Evolutionary conservation across 2,329 filamentous ascomycete species (phyloP), one percentile per base, ranked within the genome.

Genomic region (Fusarium tanahbumbuense): DNA sequence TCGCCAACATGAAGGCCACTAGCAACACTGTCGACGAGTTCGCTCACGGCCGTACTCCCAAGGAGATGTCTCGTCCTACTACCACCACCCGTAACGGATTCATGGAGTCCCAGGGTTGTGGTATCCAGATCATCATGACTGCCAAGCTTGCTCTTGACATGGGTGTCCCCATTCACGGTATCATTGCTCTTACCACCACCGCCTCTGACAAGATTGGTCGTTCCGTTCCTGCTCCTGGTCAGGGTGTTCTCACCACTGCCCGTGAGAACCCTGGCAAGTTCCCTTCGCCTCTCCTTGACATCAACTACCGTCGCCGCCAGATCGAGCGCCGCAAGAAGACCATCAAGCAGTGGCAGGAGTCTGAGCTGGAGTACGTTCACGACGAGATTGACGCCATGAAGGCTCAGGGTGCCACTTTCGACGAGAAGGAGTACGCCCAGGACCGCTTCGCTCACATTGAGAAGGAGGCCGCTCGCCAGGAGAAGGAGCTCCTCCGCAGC

Each of bases 1-100:
- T 99, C 80, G 96, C 96, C 86, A 99, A 99, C 86, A 99, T 99
- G 96, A 97, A 97, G 84, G 96, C 96, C 64, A 99, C 96, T 59
- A 98, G 94, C 88, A 99, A 98, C 78, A 94, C 95, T 27, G 92
- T 98, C 67, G 94, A 98, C 74, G 97, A 99, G 81, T 93, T 99
- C 75, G 93, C 91, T 12, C 96, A 98, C 77, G 96, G 96, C 49
- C 93, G 96, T 72, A 98, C 96, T 52, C 95, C 96, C 15, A 89
- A 91, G 81, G 96, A 99, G 83, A 99, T 99, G 96, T 99, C 97
- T 32, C 92, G 96, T 67, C 96, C 96, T 7, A 97, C 94, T 8
- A 99, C 96, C 46, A 99, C 96, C 5, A 99, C 96, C 68, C 89
- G 96, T 82, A 96, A 94, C 76, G 96, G 96, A 54, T 99, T 99